Evolutionary conservation across 805 yeast genomes (phyloP).

Genomic region (Starmerella vitae): DNA sequence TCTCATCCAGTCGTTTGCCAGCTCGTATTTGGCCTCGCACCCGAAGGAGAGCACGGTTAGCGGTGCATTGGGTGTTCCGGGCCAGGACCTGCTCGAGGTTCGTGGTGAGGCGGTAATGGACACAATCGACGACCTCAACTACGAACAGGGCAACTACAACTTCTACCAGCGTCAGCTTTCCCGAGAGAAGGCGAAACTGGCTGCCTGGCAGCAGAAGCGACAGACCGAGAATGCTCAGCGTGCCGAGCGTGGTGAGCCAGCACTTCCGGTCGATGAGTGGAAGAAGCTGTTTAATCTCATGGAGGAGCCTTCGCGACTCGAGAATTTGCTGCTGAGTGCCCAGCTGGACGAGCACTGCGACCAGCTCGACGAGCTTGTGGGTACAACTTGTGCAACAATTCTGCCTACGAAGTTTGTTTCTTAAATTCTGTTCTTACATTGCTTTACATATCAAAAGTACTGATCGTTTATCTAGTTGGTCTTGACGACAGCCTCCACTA

Average conservation of each 20-base stretch:
- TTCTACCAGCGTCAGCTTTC: slow-evolving; percentile 65
- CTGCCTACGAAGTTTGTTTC: slow-evolving; percentile 8
- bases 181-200: slow-evolving; percentile 54
- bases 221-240: slow-evolving; percentile 51
- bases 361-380: slow-evolving; percentile 58
- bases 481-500: too few relatives aligned
- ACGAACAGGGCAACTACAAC: slow-evolving; percentile 67
- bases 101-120: slow-evolving; percentile 51
- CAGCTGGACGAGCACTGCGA: slow-evolving; percentile 58
- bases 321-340: slow-evolving; percentile 53
- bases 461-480: too few relatives aligned
- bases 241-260: slow-evolving; percentile 42
- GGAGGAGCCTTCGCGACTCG: slow-evolving; percentile 60
- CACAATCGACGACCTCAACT: slow-evolving; percentile 60
- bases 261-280: slow-evolving; percentile 46
- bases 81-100: slow-evolving; percentile 31
- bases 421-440: too few relatives aligned
- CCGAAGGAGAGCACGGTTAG: slow-evolving; percentile 19
- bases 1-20: slow-evolving; percentile 45
- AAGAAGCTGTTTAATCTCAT: slow-evolving; percentile 51
- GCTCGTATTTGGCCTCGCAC: slow-evolving; percentile 15
- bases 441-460: too few relatives aligned
- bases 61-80: slow-evolving; percentile 32
- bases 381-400: slow-evolving; percentile 11
- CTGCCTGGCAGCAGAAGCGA: slow-evolving; percentile 62